Conservation (phyloP, 73 alveolate genomes). For the Paraurostyla sp. region DNA sequence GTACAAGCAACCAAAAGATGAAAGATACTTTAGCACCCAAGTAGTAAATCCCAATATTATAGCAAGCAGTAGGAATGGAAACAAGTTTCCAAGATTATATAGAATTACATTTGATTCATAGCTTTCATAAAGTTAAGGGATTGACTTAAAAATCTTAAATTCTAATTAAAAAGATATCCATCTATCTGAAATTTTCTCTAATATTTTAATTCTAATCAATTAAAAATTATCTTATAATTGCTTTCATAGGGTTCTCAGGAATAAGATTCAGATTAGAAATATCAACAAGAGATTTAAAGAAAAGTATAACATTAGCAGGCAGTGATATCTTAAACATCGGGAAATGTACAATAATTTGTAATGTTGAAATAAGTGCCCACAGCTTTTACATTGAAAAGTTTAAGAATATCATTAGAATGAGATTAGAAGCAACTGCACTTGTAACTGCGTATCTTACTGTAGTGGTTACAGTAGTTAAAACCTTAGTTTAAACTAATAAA, state of each 20-base stretch:
- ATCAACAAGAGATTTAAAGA: background rate
- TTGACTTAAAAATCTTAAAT: too few relatives aligned
- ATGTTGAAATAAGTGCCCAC: slow-evolving; percentile 18
- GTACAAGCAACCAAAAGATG: too few relatives aligned
- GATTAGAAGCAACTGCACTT: background rate
- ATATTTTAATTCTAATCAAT: background rate
- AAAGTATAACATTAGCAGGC: background rate
- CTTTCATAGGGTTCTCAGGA: background rate
- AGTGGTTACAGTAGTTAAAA: background rate
- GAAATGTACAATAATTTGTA: slow-evolving; percentile 12
- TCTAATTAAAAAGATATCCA: background rate
- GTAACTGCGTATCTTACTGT: slow-evolving; percentile 14
- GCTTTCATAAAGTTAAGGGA: too few relatives aligned
- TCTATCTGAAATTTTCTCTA: background rate
- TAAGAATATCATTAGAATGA: background rate
- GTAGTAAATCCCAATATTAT: too few relatives aligned
- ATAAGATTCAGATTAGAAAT: slow-evolving; percentile 10
- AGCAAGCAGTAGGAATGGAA: too few relatives aligned
- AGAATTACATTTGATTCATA: too few relatives aligned
- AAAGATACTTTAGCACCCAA: too few relatives aligned
- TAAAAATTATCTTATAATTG: background rate
- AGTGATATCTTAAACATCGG: background rate
- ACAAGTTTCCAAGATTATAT: too few relatives aligned
- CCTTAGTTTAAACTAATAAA: background rate
- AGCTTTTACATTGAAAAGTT: slow-evolving; percentile 20